Evolutionary conservation across 140 eudicot genomes (phyloP), one percentile per base, ranked within the genome.

Genomic region (Anethum foeniculum): DNA sequence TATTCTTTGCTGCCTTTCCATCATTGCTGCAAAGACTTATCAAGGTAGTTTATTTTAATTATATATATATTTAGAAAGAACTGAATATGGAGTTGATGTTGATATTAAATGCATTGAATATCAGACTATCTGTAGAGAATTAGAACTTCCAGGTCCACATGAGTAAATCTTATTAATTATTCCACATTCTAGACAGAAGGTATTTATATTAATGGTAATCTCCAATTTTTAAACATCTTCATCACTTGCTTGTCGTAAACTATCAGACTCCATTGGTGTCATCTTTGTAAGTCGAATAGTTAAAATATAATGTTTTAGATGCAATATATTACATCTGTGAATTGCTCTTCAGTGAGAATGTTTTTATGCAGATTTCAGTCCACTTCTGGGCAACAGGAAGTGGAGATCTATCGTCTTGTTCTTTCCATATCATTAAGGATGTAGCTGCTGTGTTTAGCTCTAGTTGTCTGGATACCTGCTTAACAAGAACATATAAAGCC

Each of bases 301-400:
- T 49, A 39, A 16, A 71, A 19, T 13, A 25, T 62, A 23, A 1
- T 7, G 30, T 58, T 58, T 58, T 58, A 23, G 68, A 58, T 21
- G 36, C 71, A 62, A 13, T 67, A 32, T 67, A 18, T 78, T 79
- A 4, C 77, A 76, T 76, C 25, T 23, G 27, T 6, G 77, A 15
- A 43, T 81, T 39, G 27, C 71, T 48, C 34, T 76, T 72, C 28
- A 74, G 69, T 68, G 27, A 39, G 38, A 43, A 41, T 14, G 73
- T 80, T 81, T 54, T 83, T 71, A 14, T 85, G 82, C 97, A 95
- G 99, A 87, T 90, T 73, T 73, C 93, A 80, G 93, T 95, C 79
- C 89, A 90, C 79, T 82, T 95, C 58, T 95, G 99, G 99, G 93
- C 92, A 47, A 89, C 99, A 15, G 96, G 96, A 65, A 93, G 85